These are phyloP conservation scores for Medicago arabica DNA, from an alignment of 306 rosid species.

Conservation along the genomic window DNA sequence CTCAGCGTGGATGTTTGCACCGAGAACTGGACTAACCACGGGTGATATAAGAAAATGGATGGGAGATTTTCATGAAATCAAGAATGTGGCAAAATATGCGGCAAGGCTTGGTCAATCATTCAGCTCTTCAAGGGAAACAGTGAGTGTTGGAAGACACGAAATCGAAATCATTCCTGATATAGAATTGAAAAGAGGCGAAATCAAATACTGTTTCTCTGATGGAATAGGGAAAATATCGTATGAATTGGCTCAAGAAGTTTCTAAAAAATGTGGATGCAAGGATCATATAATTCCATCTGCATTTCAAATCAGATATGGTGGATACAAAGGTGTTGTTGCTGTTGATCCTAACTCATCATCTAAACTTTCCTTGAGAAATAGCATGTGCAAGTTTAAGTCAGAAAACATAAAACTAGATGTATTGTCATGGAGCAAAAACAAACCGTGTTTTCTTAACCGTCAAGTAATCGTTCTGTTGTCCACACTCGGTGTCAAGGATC, in stretches of 20 bases:
- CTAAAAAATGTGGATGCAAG: conserved; percentile 56
- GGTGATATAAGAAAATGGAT: conserved; percentile 64
- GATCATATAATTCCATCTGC: conserved; percentile 64
- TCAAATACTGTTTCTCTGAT: conserved; percentile 69
- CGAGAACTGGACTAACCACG: conserved; percentile 51
- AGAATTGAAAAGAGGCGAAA: conserved; percentile 41
- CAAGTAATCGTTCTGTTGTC: conserved; percentile 66
- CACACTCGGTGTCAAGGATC: conserved; percentile 68
- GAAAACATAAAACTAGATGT: conserved; percentile 68
- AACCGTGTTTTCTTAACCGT: conserved; percentile 66
- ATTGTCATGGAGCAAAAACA: conserved; percentile 68
- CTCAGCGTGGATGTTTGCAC: conserved; percentile 93
- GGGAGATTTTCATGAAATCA: conserved; percentile 70
- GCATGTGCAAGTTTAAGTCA: conserved; percentile 82
- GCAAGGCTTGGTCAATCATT: conserved; percentile 92
- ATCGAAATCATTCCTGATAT: conserved; percentile 70
- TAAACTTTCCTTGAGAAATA: conserved; percentile 75
- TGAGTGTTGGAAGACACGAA: conserved; percentile 57
- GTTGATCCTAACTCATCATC: conserved; percentile 69
- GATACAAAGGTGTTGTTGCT: conserved; percentile 91
- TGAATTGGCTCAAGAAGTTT: conserved; percentile 67
- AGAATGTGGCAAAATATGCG: conserved; percentile 88
- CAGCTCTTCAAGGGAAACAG: conserved; percentile 83
- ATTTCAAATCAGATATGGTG: conserved; percentile 90
- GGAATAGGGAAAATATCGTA: conserved; percentile 88